These are phyloP conservation scores for Aspergillaceae sp. DNA, from an alignment of 2,329 filamentous ascomycete species.

Conservation along the genomic window DNA sequence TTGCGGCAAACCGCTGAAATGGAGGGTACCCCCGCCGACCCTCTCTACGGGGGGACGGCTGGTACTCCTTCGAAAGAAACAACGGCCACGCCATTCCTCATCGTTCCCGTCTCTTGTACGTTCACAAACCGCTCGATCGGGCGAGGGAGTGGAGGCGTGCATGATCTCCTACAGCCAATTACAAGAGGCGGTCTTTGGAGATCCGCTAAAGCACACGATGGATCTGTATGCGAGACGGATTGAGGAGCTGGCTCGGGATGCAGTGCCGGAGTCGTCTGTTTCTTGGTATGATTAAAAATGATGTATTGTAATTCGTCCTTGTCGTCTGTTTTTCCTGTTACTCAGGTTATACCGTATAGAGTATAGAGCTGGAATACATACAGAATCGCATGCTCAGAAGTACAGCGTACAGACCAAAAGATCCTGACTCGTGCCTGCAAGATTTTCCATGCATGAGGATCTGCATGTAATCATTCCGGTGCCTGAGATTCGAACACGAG, in stretches of 20 bases:
- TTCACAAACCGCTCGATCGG: conserved; percentile 6
- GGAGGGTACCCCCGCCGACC: conserved; percentile 25
- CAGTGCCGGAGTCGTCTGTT: neutral
- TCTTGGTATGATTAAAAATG: neutral
- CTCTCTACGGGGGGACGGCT: conserved; percentile 63
- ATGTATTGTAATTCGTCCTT: neutral
- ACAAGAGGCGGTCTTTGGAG: conserved; percentile 66
- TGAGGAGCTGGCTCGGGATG: conserved; percentile 39
- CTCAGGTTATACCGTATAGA: too few species aligned
- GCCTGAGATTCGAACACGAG: too few species aligned
- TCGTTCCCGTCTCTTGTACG: too few species aligned
- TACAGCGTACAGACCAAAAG: too few species aligned
- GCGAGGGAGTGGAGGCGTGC: conserved; percentile 59
- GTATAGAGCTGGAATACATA: too few species aligned
- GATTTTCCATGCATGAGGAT: too few species aligned
- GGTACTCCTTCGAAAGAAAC: conserved; percentile 50
- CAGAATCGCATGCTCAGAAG: too few species aligned
- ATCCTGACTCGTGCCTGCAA: too few species aligned
- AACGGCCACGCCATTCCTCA: neutral
- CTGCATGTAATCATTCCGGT: too few species aligned
- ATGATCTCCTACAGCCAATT: conserved; percentile 60
- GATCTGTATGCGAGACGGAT: conserved; percentile 63
- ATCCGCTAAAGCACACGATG: conserved; percentile 75
- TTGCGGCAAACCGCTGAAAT: conserved; percentile 13
- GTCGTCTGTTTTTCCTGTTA: too few species aligned